Base-by-base conservation (phyloP, 2,329 filamentous ascomycete species). In the Pyricularia grisea region DNA sequence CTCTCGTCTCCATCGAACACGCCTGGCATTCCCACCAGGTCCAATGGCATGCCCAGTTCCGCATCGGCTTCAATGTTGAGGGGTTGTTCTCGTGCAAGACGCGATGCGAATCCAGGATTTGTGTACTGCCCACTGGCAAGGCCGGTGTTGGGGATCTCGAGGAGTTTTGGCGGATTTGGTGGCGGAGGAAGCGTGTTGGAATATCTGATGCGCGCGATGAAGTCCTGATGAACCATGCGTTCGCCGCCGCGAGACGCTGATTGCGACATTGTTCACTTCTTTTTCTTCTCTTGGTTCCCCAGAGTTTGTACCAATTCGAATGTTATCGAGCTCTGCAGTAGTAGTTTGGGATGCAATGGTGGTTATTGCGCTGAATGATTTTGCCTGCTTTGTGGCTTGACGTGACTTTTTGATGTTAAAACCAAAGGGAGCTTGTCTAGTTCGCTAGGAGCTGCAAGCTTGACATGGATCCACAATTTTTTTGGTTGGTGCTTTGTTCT, bases 21-120 rank as follows among this genome's bases (percentile, higher is more conserved):
- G 33, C 94, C 93, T 7, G 94, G 94, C 82, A 98, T 92, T 75
- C 95, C 95, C 70, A 98, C 91, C 73, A 99, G 82, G 78, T 98
- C 94, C 77, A 99, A 88, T 70, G 94, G 93, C 95, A 99, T 98
- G 70, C 95, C 95, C 74, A 98, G 87, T 82, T 99, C 95, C 10
- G 94, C 95, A 86, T 99, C 95, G 33, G 93, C 93, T 80, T 99
- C 95, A 71, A 99, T 95, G 77, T 97, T 98, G 66, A 97, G 84
- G 68, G 94, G 92, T 82, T 98, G 95, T 76, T 97, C 93, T 76
- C 94, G 86, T 23, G 92, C 93, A 73, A 99, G 83, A 72, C 93
- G 89, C 65, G 94, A 95, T 33, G 94, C 93, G 81, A 97, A 99
- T 27, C 90, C 90, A 0, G 95, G 92, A 3, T 90, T 92, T 36